Conservation (phyloP, 2,329 filamentous ascomycete species). For the Fusarium sp. region DNA sequence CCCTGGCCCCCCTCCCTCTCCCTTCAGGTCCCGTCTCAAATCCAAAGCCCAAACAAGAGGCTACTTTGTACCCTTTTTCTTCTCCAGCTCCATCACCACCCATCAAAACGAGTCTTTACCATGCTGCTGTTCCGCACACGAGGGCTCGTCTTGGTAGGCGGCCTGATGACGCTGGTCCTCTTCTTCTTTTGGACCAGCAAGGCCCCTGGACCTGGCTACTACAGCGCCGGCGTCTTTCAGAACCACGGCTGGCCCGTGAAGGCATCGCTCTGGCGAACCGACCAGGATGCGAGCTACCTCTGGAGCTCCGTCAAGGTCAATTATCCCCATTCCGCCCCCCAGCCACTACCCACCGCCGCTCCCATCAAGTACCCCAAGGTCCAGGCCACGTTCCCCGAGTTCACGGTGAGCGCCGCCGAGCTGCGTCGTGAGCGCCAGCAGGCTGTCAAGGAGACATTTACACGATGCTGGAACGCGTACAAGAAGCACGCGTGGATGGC, state of each 20-base stretch:
- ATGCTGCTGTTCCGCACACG: slow-evolving; percentile 40
- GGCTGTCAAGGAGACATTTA: slow-evolving; percentile 56
- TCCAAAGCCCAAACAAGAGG: background rate
- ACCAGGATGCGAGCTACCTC: slow-evolving; percentile 40
- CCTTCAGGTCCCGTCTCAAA: background rate
- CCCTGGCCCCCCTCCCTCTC: background rate
- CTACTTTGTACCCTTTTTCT: background rate
- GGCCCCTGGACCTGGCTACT: slow-evolving; percentile 23
- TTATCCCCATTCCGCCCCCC: slow-evolving; percentile 43
- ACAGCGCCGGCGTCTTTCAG: slow-evolving; percentile 28
- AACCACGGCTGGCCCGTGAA: slow-evolving; percentile 36
- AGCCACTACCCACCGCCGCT: slow-evolving; percentile 44
- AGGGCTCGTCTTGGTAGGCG: slow-evolving; percentile 30
- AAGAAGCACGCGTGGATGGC: slow-evolving; percentile 71
- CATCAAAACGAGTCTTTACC: slow-evolving; percentile 15
- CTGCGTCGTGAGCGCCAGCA: slow-evolving; percentile 50
- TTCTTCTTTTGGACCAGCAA: slow-evolving; percentile 33
- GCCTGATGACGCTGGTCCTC: slow-evolving; percentile 34
- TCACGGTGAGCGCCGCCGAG: slow-evolving; percentile 33
- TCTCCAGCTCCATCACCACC: background rate
- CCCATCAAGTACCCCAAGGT: slow-evolving; percentile 47
- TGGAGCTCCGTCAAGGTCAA: slow-evolving; percentile 43
- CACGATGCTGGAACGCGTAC: slow-evolving; percentile 64
- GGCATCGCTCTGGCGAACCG: slow-evolving; percentile 35
- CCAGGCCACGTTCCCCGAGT: slow-evolving; percentile 46